Conservation (phyloP, 1,139 yeast genomes). For the Sugiyamaella xylanicola region DNA sequence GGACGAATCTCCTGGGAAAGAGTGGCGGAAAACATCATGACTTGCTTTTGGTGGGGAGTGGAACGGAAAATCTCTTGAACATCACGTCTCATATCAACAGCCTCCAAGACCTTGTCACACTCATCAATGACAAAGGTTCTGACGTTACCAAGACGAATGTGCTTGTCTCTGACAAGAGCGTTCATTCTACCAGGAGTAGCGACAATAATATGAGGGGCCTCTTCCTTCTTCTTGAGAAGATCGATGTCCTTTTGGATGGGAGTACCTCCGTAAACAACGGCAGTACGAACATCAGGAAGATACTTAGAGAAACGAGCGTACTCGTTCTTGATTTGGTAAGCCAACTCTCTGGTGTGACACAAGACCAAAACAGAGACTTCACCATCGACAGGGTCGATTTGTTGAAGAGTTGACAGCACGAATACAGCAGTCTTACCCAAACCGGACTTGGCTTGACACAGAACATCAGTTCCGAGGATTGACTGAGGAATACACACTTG, state of each 20-base stretch:
- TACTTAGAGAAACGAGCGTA: conserved; percentile 97
- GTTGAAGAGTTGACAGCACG: conserved; percentile 93
- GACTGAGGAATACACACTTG: conserved; percentile 99
- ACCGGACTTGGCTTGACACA: conserved; percentile 99
- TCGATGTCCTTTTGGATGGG: conserved; percentile 86
- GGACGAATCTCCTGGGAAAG: conserved; percentile 94
- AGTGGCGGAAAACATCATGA: conserved; percentile 99
- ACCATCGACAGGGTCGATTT: conserved; percentile 96
- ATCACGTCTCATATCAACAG: conserved; percentile 92
- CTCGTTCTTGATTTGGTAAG: conserved; percentile 97
- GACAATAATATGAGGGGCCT: conserved; percentile 94
- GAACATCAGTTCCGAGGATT: conserved; percentile 94
- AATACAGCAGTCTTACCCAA: conserved; percentile 98
- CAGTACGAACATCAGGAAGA: conserved; percentile 97
- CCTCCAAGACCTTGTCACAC: conserved; percentile 95
- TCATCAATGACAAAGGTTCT: conserved; percentile 96
- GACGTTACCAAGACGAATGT: conserved; percentile 81
- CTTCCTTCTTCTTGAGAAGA: conserved; percentile 85
- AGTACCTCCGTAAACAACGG: conserved; percentile 96
- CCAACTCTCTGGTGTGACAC: conserved; percentile 98
- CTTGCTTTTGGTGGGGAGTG: conserved; percentile 98
- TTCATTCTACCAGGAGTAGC: conserved; percentile 98
- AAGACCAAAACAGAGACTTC: conserved; percentile 92
- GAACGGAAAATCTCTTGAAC: conserved; percentile 97
- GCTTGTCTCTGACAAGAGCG: conserved; percentile 90